A percentile compares a stretch with the other conserved stretches of the same genome.
Evolutionary conservation across 202 grass and related monocot genomes (phyloP).

Genomic region (Carex sylvatica): DNA sequence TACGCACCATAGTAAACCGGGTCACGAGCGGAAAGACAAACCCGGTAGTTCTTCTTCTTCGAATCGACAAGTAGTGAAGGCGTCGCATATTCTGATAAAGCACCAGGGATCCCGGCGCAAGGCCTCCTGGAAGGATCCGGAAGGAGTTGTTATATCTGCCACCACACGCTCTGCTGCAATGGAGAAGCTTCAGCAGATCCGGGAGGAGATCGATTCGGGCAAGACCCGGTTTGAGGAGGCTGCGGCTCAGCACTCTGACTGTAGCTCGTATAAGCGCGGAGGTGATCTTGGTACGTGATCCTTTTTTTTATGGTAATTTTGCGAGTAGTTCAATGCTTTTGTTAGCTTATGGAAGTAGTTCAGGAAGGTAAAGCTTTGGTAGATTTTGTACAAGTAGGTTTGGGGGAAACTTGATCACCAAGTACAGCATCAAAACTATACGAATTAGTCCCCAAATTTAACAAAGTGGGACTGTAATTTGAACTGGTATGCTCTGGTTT

Average conservation of each 20-base stretch:
- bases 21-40: neutral
- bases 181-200: conserved; percentile 48
- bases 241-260: conserved; percentile 71
- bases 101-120: conserved; percentile 86
- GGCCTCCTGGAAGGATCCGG: conserved; percentile 84
- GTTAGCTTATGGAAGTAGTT: neutral
- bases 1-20: conserved; percentile 3
- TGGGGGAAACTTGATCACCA: neutral
- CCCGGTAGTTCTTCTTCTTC: conserved; percentile 2
- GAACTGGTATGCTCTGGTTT: neutral
- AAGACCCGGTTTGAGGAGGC: conserved; percentile 61
- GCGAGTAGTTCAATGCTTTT: neutral
- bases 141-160: conserved; percentile 72
- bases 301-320: conserved; percentile 1
- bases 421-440: neutral
- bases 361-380: neutral
- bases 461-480: neutral
- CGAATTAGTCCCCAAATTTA: neutral
- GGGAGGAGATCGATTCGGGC: conserved; percentile 68
- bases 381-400: neutral
- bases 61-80: conserved; percentile 44
- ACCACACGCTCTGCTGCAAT: conserved; percentile 80
- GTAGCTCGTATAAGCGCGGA: conserved; percentile 83
- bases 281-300: conserved; percentile 69
- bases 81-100: conserved; percentile 91